phyloP scores from a whole-genome alignment of 768 basidiomycete genomes.

The Calocera cornea region DNA sequence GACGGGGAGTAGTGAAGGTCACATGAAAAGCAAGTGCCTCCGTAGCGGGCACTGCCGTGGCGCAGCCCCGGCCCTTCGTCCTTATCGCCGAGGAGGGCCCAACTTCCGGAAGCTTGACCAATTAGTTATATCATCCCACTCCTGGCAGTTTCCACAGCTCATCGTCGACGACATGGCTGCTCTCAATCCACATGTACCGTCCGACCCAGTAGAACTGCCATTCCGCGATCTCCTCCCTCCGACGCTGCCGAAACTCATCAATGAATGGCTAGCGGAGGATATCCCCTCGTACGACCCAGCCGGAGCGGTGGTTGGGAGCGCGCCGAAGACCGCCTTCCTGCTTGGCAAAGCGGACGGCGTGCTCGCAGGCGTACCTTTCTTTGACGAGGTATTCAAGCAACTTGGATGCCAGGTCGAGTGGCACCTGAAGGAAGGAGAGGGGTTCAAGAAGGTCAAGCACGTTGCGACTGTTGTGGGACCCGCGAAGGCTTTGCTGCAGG shows the following conservation, averaged over 20 bases:
- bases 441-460: slow-evolving; percentile 65
- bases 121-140: no score
- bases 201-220: not conserved
- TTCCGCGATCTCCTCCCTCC: slow-evolving; percentile 69
- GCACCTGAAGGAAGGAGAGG: slow-evolving; percentile 76
- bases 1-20: no score
- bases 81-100: no score
- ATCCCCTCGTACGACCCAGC: slow-evolving; percentile 94
- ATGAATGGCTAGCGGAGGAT: slow-evolving; percentile 80
- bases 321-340: slow-evolving; percentile 68
- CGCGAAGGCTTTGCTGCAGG: slow-evolving; percentile 74
- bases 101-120: no score
- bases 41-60: no score
- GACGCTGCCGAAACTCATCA: slow-evolving; percentile 75
- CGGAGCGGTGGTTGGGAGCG: slow-evolving; percentile 92
- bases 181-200: not conserved
- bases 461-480: slow-evolving; percentile 86
- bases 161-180: not conserved
- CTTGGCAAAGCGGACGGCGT: slow-evolving; percentile 64
- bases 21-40: no score
- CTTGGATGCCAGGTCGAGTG: slow-evolving; percentile 94
- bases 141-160: not conserved
- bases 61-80: no score
- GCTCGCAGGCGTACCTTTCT: slow-evolving; percentile 89
- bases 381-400: slow-evolving; percentile 80